Base-by-base conservation (phyloP, 2,329 filamentous ascomycete species). In the Penicillium concentricum region DNA sequence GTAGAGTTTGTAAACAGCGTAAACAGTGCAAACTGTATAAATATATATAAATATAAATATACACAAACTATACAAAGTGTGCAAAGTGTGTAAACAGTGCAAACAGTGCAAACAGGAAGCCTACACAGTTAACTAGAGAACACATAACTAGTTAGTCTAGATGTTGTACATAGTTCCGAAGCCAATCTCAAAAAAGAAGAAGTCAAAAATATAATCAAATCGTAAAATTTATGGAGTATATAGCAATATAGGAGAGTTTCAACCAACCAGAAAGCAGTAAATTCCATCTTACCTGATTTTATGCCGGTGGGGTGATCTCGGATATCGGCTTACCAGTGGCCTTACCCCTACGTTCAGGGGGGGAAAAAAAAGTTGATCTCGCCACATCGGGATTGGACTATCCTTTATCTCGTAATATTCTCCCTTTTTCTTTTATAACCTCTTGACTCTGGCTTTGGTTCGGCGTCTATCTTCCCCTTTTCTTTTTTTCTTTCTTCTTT, bases 281-380 rank as follows among this genome's bases (percentile, higher is more conserved):
- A 54, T 47, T 50, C 51, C 42, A 30, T 34, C 51, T 58, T 28
- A 54, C 51, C 42, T 39, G 41, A 47, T 42, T 39, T 26, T 10
- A 43, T 48, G 50, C 55, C 39, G 50, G 49, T 51, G 15, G 49
- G 58, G 61, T 60, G 64, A 57, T 54, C 59, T 63, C 64, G 64
- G 64, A 65, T 61, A 65, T 70, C 70, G 69, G 70, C 67, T 69
- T 62, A 62, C 57, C 56, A 65, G 69, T 72, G 69, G 69, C 67
- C 67, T 68, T 67, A 71, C 54, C 58, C 56, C 51, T 28, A 35
- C 41, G 28, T 32, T 58, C 53, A 61, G 54, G 66, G 66, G 67
- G 37, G 53, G 54, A 64, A 62, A 54, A 51, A 53, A 46, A 38
- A 28, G 38, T 5, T 58, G 58, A 63, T 71, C 70, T 71, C 71